Conservation (phyloP, 2,329 filamentous ascomycete species). For the Xylaria polymorpha region DNA sequence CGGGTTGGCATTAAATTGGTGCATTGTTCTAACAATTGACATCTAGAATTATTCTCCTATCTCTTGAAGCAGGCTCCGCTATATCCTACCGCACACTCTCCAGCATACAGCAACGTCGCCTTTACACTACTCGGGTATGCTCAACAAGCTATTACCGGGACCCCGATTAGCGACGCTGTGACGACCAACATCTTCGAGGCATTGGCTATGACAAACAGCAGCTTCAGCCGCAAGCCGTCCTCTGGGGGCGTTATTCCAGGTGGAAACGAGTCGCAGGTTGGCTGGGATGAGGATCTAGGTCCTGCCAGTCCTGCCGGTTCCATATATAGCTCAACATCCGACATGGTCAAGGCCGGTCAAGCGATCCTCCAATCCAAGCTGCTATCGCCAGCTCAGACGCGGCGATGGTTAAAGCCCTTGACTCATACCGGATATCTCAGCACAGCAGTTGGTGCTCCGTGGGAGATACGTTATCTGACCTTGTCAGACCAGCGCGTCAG, state of each 20-base stretch:
- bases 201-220: conserved; percentile 50
- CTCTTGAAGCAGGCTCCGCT: conserved; percentile 50
- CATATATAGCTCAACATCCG: conserved; percentile 38
- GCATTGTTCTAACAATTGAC: conserved; percentile 32
- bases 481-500: conserved; percentile 27
- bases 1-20: background rate
- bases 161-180: conserved; percentile 46
- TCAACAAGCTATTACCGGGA: conserved; percentile 55
- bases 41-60: conserved; percentile 42
- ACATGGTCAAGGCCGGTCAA: conserved; percentile 44
- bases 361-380: conserved; percentile 42
- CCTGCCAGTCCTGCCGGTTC: conserved; percentile 40
- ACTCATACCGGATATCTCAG: conserved; percentile 39
- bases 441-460: conserved; percentile 44
- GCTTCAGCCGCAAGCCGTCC: conserved; percentile 41
- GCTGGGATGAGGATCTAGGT: conserved; percentile 45
- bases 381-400: conserved; percentile 40
- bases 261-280: conserved; percentile 30
- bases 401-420: conserved; percentile 45
- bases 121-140: conserved; percentile 54
- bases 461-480: conserved; percentile 44
- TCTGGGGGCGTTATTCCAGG: conserved; percentile 32
- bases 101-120: conserved; percentile 54
- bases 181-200: conserved; percentile 48
- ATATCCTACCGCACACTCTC: conserved; percentile 50